Base-by-base conservation (phyloP, 2,329 filamentous ascomycete genomes). In the Colletotrichum scovillei region DNA sequence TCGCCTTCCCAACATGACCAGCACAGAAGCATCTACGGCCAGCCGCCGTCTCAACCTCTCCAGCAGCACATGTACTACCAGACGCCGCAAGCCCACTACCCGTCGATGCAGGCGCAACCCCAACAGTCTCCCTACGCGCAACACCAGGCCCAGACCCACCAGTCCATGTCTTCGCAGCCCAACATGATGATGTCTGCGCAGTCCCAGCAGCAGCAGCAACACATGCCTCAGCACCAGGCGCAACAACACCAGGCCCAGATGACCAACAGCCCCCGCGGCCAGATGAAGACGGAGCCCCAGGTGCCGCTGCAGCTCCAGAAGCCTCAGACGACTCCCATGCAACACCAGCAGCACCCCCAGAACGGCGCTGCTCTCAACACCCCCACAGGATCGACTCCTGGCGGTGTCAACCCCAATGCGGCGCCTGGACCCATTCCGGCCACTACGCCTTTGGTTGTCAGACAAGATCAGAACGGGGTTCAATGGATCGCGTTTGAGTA, bases 401-500 rank as follows among this genome's bases (percentile, higher is more conserved):
- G 72, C 5, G 92, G 91, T 26, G 90, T 95, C 38, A 97, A 97
- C 81, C 92, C 95, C 12, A 98, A 95, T 79, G 95, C 96, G 46
- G 97, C 97, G 1, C 97, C 97, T 7, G 97, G 97, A 2, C 97
- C 97, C 0, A 99, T 99, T 78, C 97, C 97, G 14, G 97, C 97
- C 0, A 99, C 97, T 3, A 98, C 97, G 0, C 97, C 97, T 0
- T 87, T 98, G 9, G 95, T 98, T 9, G 96, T 98, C 28, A 89
- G 95, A 76, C 96, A 98, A 83, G 97, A 98, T 79, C 93, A 94
- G 80, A 98, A 98, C 77, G 97, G 97, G 9, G 96, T 98, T 7
- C 97, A 98, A 83, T 98, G 97, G 97, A 98, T 98, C 79, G 95
- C 95, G 0, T 99, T 98, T 75, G 97, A 99, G 82, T 99, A 99